These are phyloP conservation scores for Telfairia occidentalis DNA, from an alignment of 331 rosid genomes.

Conservation along the genomic window DNA sequence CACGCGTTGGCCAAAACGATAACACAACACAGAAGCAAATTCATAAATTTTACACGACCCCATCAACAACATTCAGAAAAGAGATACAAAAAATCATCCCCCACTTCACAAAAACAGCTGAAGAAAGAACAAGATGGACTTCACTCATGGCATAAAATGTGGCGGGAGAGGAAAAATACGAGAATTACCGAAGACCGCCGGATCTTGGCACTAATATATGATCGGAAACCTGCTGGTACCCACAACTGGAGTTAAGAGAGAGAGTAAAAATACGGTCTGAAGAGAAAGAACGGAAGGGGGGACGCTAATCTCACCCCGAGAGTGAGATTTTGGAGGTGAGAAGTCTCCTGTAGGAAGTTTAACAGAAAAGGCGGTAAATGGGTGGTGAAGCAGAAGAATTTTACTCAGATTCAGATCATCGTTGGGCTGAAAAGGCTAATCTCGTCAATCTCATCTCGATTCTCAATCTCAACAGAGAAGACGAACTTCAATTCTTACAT, in stretches of 20 bases:
- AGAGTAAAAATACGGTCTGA: slow-evolving; percentile 16
- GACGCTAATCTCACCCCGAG: not conserved
- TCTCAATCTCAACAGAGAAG: not conserved
- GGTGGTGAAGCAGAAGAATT: not conserved
- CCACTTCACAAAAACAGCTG: not conserved
- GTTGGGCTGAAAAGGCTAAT: not conserved
- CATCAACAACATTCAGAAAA: not conserved
- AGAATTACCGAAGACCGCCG: slow-evolving; percentile 36
- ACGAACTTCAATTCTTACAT: not conserved
- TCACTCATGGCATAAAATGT: not conserved
- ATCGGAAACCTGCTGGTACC: slow-evolving; percentile 24
- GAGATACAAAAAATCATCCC: not conserved
- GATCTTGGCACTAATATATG: slow-evolving; percentile 29
- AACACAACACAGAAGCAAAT: not conserved
- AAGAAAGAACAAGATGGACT: not conserved
- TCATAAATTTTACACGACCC: not conserved
- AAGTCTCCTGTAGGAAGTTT: not conserved
- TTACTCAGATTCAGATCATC: slow-evolving; percentile 2
- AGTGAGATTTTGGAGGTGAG: slow-evolving; percentile 2
- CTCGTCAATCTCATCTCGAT: not conserved
- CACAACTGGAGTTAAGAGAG: slow-evolving; percentile 25
- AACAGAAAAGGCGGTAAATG: not conserved
- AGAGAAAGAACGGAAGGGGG: not conserved
- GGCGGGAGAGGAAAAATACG: not conserved
- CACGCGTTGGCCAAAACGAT: not conserved